Percentiles rank a stretch among this genome's conserved stretches.
Evolutionary conservation across 2,329 filamentous ascomycete species (phyloP).

Genomic region (Alternaria conjuncta): DNA sequence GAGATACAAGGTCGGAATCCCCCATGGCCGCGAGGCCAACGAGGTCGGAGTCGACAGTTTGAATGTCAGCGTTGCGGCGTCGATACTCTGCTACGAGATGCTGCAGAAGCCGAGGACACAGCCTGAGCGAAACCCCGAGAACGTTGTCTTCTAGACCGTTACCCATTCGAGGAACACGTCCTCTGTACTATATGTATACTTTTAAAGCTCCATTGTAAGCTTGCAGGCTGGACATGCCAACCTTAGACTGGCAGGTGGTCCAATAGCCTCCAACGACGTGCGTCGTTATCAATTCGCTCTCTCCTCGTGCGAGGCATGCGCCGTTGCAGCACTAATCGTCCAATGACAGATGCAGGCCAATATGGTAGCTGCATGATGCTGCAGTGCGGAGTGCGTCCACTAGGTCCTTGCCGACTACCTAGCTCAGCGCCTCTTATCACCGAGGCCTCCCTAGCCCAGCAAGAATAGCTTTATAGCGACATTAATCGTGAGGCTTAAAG

Average conservation of each 20-base stretch:
- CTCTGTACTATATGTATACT: conserved; percentile 8
- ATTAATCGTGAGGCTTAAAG: background rate
- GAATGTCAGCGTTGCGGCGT: conserved; percentile 90
- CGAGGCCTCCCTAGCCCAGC: background rate
- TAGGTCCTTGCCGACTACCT: conserved; percentile 8
- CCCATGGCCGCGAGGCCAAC: conserved; percentile 55
- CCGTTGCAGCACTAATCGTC: background rate
- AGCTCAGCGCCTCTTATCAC: conserved; percentile 9
- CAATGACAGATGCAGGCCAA: conserved; percentile 1
- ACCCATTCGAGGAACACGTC: background rate
- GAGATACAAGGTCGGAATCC: conserved; percentile 69
- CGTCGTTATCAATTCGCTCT: conserved; percentile 13
- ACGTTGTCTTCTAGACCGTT: conserved; percentile 31
- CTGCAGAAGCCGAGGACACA: conserved; percentile 52
- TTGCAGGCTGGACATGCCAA: conserved; percentile 3
- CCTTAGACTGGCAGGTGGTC: background rate
- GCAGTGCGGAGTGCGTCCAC: conserved; percentile 15
- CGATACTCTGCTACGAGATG: conserved; percentile 75
- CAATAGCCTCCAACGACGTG: conserved; percentile 1
- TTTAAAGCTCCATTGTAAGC: background rate
- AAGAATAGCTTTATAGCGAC: background rate
- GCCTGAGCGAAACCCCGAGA: conserved; percentile 14
- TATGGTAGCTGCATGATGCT: conserved; percentile 12
- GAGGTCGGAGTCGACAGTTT: conserved; percentile 78
- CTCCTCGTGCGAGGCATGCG: conserved; percentile 12